Conservation (phyloP, 306 rosid genomes). For the Notholithocarpus densiflorus region DNA sequence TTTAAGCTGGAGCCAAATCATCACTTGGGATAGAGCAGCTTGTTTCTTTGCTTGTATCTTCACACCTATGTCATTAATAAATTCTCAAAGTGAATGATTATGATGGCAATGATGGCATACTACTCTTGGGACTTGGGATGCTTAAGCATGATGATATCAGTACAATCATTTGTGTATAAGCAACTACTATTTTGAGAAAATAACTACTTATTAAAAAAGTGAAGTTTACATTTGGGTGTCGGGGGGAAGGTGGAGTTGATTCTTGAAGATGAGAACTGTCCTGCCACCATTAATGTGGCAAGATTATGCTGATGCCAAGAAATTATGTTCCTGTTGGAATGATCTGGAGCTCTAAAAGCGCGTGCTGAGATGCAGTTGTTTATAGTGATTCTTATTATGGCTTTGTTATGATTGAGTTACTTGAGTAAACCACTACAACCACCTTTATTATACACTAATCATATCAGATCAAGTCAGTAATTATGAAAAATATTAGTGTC, state of each 20-base stretch:
- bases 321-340: neutral
- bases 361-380: neutral
- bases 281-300: too few species aligned
- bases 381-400: neutral
- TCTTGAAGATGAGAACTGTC: neutral
- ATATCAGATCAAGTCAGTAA: too few species aligned
- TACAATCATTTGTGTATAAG: neutral
- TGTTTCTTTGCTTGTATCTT: neutral
- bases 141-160: neutral
- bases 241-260: too few species aligned
- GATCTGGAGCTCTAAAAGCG: neutral
- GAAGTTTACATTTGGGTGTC: too few species aligned
- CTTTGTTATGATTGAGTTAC: too few species aligned
- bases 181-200: neutral
- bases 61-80: neutral
- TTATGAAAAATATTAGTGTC: too few species aligned
- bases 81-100: neutral
- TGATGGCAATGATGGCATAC: neutral
- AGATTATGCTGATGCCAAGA: neutral
- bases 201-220: neutral
- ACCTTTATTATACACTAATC: too few species aligned
- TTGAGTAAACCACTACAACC: too few species aligned
- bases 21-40: neutral
- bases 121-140: neutral
- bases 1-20: too few species aligned